Base-by-base conservation (phyloP, 768 basidiomycete genomes). In the Podaxis sp. region DNA sequence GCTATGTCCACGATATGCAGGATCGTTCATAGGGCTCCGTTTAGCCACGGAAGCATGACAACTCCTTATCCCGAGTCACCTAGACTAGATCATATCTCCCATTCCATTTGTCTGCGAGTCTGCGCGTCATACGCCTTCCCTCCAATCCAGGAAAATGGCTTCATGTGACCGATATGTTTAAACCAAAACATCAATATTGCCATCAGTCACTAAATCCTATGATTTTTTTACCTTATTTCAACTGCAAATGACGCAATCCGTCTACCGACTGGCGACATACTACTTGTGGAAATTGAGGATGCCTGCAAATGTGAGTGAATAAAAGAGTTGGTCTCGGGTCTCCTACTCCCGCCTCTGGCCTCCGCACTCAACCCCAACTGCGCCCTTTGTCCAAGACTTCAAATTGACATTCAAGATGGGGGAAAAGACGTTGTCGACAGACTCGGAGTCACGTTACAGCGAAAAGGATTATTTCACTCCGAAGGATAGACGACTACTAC, bases 401-500 rank as follows among this genome's bases (percentile, higher is more conserved):
- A 37, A n/a, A 18, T 21, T 37, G 23, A 25, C 23, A 37, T 54
- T 7, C 6, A 54, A 21, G 3, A 57, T 57, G 57, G 18, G 21
- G 38, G 57, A 57, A 50, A 57, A 57, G 47, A 6, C 9, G 4
- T 11, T 36, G 21, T 57, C 47, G 4, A 23, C 28, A 48, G 64
- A 68, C 44, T 62, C 64, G 28, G 53, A 65, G 36, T 37, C 48
- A 46, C 6, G 61, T 6, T 38, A 37, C 25, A 50, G 36, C 35
- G 56, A 58, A 25, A 27, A 73, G 38, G 65, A 73, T 21, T 73
- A 70, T 55, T 67, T 74, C 62, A 71, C 72, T 1, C 63, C 61
- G 18, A 71, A 75, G 61, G 78, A 79, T 65, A 68, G 56, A 53
- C 73, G 69, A 57, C 69, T 79, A 5, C 60, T 76, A 35, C 64